phyloP scores from a whole-genome alignment of 2,329 filamentous ascomycete species.

The Neurospora crassa region DNA sequence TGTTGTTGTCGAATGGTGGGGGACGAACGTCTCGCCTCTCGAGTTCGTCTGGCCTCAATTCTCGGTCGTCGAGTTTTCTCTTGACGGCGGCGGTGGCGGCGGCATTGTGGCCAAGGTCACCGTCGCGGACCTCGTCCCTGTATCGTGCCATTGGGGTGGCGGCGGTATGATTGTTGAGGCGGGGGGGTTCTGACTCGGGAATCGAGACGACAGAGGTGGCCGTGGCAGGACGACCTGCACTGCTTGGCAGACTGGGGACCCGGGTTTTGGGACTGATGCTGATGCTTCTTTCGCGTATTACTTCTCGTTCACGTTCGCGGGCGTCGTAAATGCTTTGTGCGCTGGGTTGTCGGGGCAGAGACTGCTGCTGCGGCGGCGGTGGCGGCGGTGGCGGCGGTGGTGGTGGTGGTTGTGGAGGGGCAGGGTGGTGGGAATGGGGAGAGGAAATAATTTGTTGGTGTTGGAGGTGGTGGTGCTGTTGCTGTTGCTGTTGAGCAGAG shows the following conservation, averaged over 20 bases:
- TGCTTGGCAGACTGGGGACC: constrained; percentile 42
- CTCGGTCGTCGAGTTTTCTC: constrained; percentile 38
- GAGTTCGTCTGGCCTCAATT: constrained; percentile 40
- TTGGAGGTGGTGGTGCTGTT: constrained; percentile 16
- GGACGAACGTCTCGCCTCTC: constrained; percentile 39
- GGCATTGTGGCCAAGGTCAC: constrained; percentile 28
- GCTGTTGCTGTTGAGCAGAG: constrained; percentile 23
- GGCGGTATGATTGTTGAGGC: constrained; percentile 8
- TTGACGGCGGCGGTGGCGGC: constrained; percentile 27
- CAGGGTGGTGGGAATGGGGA: constrained; percentile 18
- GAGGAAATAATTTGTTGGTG: constrained; percentile 43
- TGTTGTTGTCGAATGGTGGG: constrained; percentile 32
- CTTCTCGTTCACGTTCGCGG: constrained; percentile 32
- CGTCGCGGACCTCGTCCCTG: constrained; percentile 21
- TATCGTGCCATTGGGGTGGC: constrained; percentile 10
- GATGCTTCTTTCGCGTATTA: constrained; percentile 54
- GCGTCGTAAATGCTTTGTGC: constrained; percentile 37
- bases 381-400: constrained; percentile 20
- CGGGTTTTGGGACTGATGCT: constrained; percentile 74
- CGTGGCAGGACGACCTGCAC: constrained; percentile 24
- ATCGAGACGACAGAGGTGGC: constrained; percentile 5
- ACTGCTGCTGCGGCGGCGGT: constrained; percentile 25
- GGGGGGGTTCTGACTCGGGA: constrained; percentile 18
- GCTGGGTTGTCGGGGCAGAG: constrained; percentile 32
- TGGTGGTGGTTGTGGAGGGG: constrained; percentile 18